Base-by-base conservation (phyloP, 805 yeast species). In the Kodamaea nitidulidarum region DNA sequence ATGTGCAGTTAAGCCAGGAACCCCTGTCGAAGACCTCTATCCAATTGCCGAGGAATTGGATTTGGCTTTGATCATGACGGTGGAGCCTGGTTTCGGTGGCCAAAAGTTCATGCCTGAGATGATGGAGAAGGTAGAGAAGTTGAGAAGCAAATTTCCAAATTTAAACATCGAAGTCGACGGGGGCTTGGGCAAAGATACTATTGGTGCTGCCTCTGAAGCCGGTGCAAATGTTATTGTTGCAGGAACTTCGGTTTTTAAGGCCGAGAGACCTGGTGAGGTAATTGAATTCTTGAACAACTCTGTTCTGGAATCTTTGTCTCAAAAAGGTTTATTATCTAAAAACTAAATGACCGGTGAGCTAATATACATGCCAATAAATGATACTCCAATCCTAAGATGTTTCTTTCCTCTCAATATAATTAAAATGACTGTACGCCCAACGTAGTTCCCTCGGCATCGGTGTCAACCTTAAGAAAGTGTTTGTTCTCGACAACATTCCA, bases 151-250 rank as follows among this genome's bases (percentile, higher is more conserved):
- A 53, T 88, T 73, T 61, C 96, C 97, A 9, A 59, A 80, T 14
- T 68, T 91, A 59, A 81, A 91, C 64, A 86, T 93, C 51, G 91
- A 93, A 67, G 98, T 93, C 14, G 98, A 93, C 61, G 98, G 98
- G 48, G 98, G 98, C 0, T 69, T 93, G 43, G 95, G 95, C 42
- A 80, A 80, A 47, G 88, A 79, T 32, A 93, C 95, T 2, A 81
- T 91, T 35, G 84, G 80, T 39, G 74, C 70, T 14, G 97, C 97
- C 30, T 96, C 97, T n/a, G 74, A 77, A 39, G 97, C 98, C 8
- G 98, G 98, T 41, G 98, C 98, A 37, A 93, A 93, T 56, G 96
- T 90, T 35, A 88, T 93, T 56, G 98, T 93, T 35, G 97, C 98
- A 3, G 98, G 98, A 33, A 91, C 97, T 11, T 76, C 95, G 36